phyloP scores from a whole-genome alignment of 805 yeast genomes.

The Metschnikowia proteae region DNA sequence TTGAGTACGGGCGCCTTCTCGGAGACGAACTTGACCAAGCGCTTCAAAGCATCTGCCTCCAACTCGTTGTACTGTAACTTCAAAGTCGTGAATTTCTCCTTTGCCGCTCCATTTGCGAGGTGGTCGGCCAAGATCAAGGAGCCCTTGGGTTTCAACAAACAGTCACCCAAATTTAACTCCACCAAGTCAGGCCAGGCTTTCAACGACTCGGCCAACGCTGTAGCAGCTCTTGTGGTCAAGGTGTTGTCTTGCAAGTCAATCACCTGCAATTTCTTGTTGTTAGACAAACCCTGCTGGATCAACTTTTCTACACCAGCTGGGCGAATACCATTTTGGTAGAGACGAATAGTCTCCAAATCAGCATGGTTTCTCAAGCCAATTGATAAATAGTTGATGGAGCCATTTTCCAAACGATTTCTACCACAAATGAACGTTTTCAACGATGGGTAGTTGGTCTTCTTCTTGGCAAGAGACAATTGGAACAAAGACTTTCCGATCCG shows the following conservation, averaged over 20 bases:
- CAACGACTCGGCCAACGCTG: constrained; percentile 43
- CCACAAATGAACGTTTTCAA: constrained; percentile 93
- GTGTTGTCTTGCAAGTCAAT: constrained; percentile 95
- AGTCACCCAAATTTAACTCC: constrained; percentile 86
- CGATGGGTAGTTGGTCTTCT: constrained; percentile 43
- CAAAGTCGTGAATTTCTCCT: constrained; percentile 50
- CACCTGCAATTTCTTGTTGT: constrained; percentile 56
- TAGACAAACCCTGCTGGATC: constrained; percentile 65
- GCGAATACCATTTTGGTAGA: constrained; percentile 96
- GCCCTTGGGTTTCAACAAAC: constrained; percentile 79
- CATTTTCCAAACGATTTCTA: constrained; percentile 94
- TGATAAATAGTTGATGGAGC: constrained; percentile 82
- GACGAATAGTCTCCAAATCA: constrained; percentile 64
- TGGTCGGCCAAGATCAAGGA: constrained; percentile 52
- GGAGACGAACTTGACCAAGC: constrained; percentile 52
- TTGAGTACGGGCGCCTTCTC: constrained; percentile 58
- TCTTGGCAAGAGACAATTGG: constrained; percentile 64
- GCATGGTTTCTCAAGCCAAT: constrained; percentile 80
- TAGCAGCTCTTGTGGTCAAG: constrained; percentile 70
- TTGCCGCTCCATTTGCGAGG: constrained; percentile 33
- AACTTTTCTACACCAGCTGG: constrained; percentile 84
- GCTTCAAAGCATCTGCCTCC: constrained; percentile 57
- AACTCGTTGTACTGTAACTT: constrained; percentile 88
- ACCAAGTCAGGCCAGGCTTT: constrained; percentile 56
- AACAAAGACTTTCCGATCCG: constrained; percentile 85